Evolutionary conservation across 179 eudicot genomes (phyloP).

Genomic region (Beta corolliflora): DNA sequence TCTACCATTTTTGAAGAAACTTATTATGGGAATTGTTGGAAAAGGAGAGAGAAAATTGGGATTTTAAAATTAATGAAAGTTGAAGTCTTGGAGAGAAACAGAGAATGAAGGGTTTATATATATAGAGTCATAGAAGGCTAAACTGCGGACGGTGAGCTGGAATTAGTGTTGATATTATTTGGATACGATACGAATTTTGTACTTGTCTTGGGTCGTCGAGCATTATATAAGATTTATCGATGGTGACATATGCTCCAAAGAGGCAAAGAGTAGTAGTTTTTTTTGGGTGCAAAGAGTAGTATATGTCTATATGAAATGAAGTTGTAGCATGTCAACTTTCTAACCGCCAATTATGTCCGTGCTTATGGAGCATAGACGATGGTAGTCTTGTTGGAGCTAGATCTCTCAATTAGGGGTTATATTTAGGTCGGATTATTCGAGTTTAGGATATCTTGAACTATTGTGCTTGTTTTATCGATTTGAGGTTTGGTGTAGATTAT

Average conservation of each 20-base stretch:
- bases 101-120: not conserved
- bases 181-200: slow-evolving; percentile 24
- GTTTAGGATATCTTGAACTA: too few species aligned
- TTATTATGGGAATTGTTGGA: not conserved
- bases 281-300: not conserved
- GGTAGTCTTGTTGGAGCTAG: too few species aligned
- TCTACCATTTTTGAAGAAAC: slow-evolving; percentile 30
- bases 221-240: not conserved
- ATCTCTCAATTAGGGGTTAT: too few species aligned
- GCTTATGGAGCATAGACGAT: too few species aligned
- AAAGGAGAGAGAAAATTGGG: not conserved
- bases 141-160: not conserved
- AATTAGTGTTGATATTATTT: not conserved
- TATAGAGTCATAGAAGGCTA: not conserved
- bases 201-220: not conserved
- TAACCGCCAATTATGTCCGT: too few species aligned
- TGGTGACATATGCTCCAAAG: not conserved
- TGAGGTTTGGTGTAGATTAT: too few species aligned
- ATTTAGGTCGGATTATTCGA: too few species aligned
- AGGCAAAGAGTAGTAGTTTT: not conserved
- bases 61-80: not conserved
- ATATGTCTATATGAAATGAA: too few species aligned
- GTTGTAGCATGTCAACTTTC: too few species aligned
- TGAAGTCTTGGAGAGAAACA: not conserved
- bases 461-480: too few species aligned